Evolutionary conservation across 805 yeast species (phyloP).

Genomic region (Candida rishiriensis): DNA sequence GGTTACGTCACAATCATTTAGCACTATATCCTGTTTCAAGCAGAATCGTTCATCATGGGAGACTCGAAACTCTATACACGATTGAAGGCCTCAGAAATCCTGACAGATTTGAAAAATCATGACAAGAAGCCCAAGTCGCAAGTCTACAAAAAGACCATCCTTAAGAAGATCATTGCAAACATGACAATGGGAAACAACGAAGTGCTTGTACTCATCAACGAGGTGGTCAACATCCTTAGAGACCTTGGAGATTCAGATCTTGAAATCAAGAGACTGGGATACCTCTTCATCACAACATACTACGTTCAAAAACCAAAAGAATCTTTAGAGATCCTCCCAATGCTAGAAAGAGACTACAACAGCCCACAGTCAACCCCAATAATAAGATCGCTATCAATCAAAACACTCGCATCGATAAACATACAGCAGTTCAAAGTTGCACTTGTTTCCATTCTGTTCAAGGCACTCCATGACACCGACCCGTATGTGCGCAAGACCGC

Average conservation of each 20-base stretch:
- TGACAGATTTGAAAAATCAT: slow-evolving; percentile 26
- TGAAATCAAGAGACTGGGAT: slow-evolving; percentile 69
- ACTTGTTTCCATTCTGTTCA: slow-evolving; percentile 36
- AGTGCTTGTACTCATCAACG: slow-evolving; percentile 62
- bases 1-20: too few species aligned
- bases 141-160: slow-evolving; percentile 39
- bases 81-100: slow-evolving; percentile 28
- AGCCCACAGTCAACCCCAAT: slow-evolving; percentile 31
- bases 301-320: slow-evolving; percentile 54
- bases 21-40: too few species aligned
- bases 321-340: slow-evolving; percentile 52
- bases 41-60: slow-evolving; percentile 14
- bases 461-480: slow-evolving; percentile 41
- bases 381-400: slow-evolving; percentile 56
- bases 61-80: slow-evolving; percentile 25
- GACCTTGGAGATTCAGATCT: slow-evolving; percentile 39
- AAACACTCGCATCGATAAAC: slow-evolving; percentile 59
- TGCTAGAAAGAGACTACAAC: slow-evolving; percentile 47
- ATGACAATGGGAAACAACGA: slow-evolving; percentile 80
- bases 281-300: slow-evolving; percentile 59
- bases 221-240: slow-evolving; percentile 50
- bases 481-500: slow-evolving; percentile 66
- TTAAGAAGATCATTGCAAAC: slow-evolving; percentile 78
- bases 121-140: slow-evolving; percentile 36
- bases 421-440: slow-evolving; percentile 46